Percentiles rank a stretch among this genome's conserved stretches.
Evolutionary conservation across 257 asterid genomes (phyloP).

Genomic region (Cordia subcordata): DNA sequence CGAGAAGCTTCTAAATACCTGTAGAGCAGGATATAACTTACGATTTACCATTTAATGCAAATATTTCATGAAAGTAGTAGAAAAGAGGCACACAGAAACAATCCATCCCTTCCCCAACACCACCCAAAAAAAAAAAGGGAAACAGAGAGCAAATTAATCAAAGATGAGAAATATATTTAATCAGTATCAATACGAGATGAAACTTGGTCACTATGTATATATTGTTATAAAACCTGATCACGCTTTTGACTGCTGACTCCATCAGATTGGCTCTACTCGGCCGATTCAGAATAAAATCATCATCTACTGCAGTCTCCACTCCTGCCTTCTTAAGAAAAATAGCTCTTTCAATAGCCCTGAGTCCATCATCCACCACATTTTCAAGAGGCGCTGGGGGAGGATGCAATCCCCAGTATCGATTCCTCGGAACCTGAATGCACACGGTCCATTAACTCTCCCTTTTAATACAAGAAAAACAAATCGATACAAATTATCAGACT

Average conservation of each 20-base stretch:
- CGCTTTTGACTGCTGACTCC: constrained; percentile 69
- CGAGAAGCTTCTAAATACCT: constrained; percentile 84
- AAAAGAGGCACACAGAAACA: neutral
- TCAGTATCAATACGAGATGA: too few relatives aligned
- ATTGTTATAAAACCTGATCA: constrained; percentile 63
- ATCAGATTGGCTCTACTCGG: constrained; percentile 80
- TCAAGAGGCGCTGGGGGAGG: constrained; percentile 96
- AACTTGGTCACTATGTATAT: constrained; percentile 13
- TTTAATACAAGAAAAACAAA: constrained; percentile 6
- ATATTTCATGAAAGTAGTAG: neutral
- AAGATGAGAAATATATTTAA: too few relatives aligned
- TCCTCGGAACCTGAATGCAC: constrained; percentile 76
- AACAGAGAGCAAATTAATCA: too few relatives aligned
- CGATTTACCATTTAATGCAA: neutral
- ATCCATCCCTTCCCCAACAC: too few relatives aligned
- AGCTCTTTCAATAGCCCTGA: constrained; percentile 79
- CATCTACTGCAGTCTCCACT: constrained; percentile 66
- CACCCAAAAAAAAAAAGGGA: too few relatives aligned
- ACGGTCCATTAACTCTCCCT: constrained; percentile 12
- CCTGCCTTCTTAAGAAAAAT: constrained; percentile 91
- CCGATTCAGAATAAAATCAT: constrained; percentile 72
- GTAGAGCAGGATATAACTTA: constrained; percentile 16
- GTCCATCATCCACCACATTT: constrained; percentile 84
- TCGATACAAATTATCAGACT: neutral
- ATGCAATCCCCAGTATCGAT: constrained; percentile 97